phyloP scores from a whole-genome alignment of 2,329 filamentous ascomycete species.

The Aureobasidium sp. region DNA sequence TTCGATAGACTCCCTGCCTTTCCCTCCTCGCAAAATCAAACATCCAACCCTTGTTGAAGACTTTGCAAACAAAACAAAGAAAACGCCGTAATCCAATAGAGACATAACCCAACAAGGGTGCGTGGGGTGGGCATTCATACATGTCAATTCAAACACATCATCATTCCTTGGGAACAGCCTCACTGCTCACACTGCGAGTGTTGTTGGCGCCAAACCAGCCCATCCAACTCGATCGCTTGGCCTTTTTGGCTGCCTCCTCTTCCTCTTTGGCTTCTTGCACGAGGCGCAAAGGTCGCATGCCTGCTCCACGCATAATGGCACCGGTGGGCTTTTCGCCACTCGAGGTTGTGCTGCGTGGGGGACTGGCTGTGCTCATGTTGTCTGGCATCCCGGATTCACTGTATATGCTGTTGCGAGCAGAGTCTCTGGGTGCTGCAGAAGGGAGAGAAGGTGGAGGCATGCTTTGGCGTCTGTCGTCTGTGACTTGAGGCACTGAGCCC shows the following conservation, averaged over 20 bases:
- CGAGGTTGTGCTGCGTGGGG: slow-evolving; percentile 51
- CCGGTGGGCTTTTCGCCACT: slow-evolving; percentile 29
- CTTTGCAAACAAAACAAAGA: neutral
- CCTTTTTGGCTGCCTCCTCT: slow-evolving; percentile 36
- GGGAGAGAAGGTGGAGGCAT: neutral
- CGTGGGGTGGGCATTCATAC: neutral
- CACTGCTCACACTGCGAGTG: slow-evolving; percentile 1
- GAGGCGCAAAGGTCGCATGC: slow-evolving; percentile 76
- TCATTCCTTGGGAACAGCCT: slow-evolving; percentile 7
- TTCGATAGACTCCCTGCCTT: neutral
- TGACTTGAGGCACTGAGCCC: slow-evolving; percentile 36
- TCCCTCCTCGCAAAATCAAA: neutral
- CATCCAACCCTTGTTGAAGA: neutral
- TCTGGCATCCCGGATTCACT: slow-evolving; percentile 22
- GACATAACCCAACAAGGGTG: neutral
- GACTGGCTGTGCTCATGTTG: slow-evolving; percentile 35
- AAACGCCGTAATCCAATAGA: neutral
- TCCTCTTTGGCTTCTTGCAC: slow-evolving; percentile 62
- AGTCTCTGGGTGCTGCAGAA: slow-evolving; percentile 22
- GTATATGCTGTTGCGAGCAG: slow-evolving; percentile 28
- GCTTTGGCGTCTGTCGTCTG: slow-evolving; percentile 20
- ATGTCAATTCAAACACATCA: neutral
- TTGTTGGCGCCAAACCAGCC: slow-evolving; percentile 34
- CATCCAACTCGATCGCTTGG: slow-evolving; percentile 43
- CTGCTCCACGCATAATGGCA: slow-evolving; percentile 50